These are phyloP conservation scores for Fomitopsis pinicola DNA, from an alignment of 1,284 basidiomycete species.

Conservation along the genomic window DNA sequence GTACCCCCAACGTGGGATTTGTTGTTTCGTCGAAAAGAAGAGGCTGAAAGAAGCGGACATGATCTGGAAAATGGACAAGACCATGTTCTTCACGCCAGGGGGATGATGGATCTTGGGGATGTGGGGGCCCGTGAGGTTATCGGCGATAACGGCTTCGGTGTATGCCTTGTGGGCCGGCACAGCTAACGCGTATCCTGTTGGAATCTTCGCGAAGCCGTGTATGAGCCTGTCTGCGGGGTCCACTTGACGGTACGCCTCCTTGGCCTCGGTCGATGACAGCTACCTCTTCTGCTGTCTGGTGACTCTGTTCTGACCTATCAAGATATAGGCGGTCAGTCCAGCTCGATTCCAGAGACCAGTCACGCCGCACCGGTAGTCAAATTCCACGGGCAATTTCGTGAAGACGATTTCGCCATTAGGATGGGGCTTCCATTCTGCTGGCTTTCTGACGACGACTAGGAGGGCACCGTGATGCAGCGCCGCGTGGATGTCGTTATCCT, in stretches of 20 bases:
- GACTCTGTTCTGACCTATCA: too few species aligned
- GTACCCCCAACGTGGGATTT: constrained; percentile 1
- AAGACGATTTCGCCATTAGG: background rate
- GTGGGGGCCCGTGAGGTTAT: background rate
- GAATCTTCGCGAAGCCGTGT: constrained; percentile 11
- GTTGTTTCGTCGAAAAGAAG: background rate
- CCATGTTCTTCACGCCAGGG: background rate
- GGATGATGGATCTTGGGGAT: background rate
- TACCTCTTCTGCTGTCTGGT: too few species aligned
- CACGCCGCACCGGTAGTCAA: too few species aligned
- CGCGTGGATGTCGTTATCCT: background rate
- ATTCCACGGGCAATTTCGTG: background rate
- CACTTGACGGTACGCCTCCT: constrained; percentile 42
- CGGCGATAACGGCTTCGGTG: background rate
- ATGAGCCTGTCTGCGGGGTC: constrained; percentile 79
- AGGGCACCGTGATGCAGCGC: constrained; percentile 2
- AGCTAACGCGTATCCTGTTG: background rate
- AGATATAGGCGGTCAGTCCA: too few species aligned
- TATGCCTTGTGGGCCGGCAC: background rate
- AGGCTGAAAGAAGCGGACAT: background rate
- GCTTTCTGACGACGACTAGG: background rate
- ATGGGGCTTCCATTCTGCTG: background rate
- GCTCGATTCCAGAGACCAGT: too few species aligned
- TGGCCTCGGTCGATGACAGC: too few species aligned
- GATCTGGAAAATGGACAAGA: background rate